Evolutionary conservation across 257 asterid species (phyloP), one percentile per base, ranked within the genome.

Genomic region (Solanum chiquidenum): DNA sequence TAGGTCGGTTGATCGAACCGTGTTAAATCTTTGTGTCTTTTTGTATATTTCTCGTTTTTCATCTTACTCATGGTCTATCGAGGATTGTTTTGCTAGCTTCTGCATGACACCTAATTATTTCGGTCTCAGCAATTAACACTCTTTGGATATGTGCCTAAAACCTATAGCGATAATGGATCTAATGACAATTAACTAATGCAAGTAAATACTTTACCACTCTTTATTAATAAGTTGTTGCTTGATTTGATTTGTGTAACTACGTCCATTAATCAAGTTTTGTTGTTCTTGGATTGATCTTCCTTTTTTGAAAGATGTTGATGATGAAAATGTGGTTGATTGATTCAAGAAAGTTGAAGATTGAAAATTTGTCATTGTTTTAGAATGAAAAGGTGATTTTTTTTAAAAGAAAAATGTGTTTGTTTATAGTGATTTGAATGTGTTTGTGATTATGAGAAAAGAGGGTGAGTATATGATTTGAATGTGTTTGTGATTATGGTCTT

Each of bases 291-390:
- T 79, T 79, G 37, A 76, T 75, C 12, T 13, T 10, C 9, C n/a
- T 18, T 20, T 52, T 55, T 55, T 55, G 64, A 20, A 55, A 55
- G 5, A 55, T 18, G 64, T 55, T 0, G 66, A 71, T 71, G 42
- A 72, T 0, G 27, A 73, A 73, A 73, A 34, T 9, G 29, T 12
- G 33, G 75, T 21, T 16, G 55, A 83, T n/a, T 86, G 49, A n/a
- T 0, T 46, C 37, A 64, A 12, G 18, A 31, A 55, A 42, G 27
- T 10, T 18, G 90, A 84, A 84, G 69, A 38, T n/a, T 86, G 91
- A 44, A 87, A 84, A 13, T 89, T 29, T 9, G 90, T 85, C 91
- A 90, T 89, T 18, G 69, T 11, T 29, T 60, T 58, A 7, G 18
- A 13, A 2, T 55, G 52, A 27, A 33, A 74, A 35, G 7, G 79